phyloP scores from a whole-genome alignment of 202 grass and related monocot genomes.

The Bolboschoenoplectus hybrid region DNA sequence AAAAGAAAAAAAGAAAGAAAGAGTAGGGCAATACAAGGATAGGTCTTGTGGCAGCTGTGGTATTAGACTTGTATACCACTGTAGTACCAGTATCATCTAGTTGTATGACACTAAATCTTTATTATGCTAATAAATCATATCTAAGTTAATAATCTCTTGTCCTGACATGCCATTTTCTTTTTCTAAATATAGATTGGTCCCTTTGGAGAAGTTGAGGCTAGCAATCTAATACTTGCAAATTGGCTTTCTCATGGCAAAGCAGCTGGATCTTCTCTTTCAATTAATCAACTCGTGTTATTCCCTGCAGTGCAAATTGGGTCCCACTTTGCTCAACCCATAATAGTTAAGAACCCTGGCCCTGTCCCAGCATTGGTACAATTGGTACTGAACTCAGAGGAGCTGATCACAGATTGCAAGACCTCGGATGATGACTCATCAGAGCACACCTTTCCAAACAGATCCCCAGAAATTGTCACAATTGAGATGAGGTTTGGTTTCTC shows the following conservation, averaged over 20 bases:
- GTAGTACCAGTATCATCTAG: slow-evolving; percentile 27
- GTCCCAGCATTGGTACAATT: slow-evolving; percentile 66
- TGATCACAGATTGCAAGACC: slow-evolving; percentile 70
- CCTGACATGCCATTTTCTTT: slow-evolving; percentile 7
- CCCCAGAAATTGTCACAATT: slow-evolving; percentile 65
- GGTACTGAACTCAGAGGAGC: slow-evolving; percentile 77
- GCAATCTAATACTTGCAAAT: slow-evolving; percentile 65
- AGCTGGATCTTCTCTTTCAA: slow-evolving; percentile 60
- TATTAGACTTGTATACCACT: not conserved
- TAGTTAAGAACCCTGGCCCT: slow-evolving; percentile 69
- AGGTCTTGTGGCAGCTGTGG: not conserved
- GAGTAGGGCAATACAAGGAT: no score
- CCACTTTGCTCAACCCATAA: slow-evolving; percentile 70
- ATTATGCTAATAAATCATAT: slow-evolving; percentile 38
- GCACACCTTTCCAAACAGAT: slow-evolving; percentile 66
- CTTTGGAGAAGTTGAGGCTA: slow-evolving; percentile 50
- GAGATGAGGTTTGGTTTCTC: slow-evolving; percentile 95
- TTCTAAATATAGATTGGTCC: slow-evolving; percentile 47
- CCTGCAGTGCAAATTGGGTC: slow-evolving; percentile 85
- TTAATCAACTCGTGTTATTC: slow-evolving; percentile 62
- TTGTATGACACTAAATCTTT: slow-evolving; percentile 28
- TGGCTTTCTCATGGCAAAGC: slow-evolving; percentile 72
- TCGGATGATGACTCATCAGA: slow-evolving; percentile 65
- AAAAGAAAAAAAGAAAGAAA: no score
- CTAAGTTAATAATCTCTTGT: slow-evolving; percentile 33